phyloP scores from a whole-genome alignment of 202 grass and related monocot species.

The Carex sylvatica region DNA sequence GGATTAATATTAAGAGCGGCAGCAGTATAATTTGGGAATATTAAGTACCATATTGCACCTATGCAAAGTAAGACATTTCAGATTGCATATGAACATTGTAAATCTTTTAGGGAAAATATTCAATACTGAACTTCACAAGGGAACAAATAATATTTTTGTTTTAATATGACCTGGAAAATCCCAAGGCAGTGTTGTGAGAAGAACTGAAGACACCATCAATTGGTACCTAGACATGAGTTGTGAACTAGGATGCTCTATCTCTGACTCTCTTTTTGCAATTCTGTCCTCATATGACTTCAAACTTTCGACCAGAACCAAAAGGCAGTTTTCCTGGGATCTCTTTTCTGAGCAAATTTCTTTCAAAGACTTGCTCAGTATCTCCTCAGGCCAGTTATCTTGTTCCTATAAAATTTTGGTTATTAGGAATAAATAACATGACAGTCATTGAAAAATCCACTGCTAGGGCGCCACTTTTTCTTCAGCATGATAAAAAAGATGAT shows the following conservation, averaged over 20 bases:
- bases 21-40: neutral
- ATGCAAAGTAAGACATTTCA: neutral
- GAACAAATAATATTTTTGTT: neutral
- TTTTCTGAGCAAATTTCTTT: constrained; percentile 90
- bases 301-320: constrained; percentile 59
- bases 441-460: neutral
- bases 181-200: constrained; percentile 83
- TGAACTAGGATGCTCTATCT: constrained; percentile 41
- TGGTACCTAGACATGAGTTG: constrained; percentile 80
- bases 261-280: constrained; percentile 33
- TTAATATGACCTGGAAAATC: constrained; percentile 65
- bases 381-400: constrained; percentile 75
- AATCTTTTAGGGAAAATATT: neutral
- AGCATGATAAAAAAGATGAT: constrained; percentile 13
- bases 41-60: neutral
- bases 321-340: constrained; percentile 78
- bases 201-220: constrained; percentile 92
- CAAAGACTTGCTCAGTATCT: constrained; percentile 66
- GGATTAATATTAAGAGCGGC: neutral
- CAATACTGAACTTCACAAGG: constrained; percentile 12
- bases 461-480: neutral
- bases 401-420: constrained; percentile 33
- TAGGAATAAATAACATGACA: constrained; percentile 9
- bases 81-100: neutral
- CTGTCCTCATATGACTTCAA: constrained; percentile 60